Percentiles rank a stretch among this genome's conserved stretches.
Evolutionary conservation across 1,284 basidiomycete species (phyloP).

Genomic region (Ceratobasidium sp.): DNA sequence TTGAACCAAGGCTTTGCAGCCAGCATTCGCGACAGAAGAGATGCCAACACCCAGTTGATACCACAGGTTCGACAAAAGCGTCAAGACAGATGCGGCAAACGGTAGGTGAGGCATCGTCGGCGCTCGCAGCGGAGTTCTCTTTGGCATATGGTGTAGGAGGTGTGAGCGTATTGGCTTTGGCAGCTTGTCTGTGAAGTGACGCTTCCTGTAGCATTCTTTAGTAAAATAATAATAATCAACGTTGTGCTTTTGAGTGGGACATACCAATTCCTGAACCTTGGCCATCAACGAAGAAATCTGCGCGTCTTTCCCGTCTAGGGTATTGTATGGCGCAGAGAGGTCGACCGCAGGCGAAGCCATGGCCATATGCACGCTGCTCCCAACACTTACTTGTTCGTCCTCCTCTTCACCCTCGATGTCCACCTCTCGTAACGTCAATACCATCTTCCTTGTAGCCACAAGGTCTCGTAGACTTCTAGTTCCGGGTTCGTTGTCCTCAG

Average conservation of each 20-base stretch:
- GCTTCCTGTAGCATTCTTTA: slow-evolving; percentile 58
- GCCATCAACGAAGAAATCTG: slow-evolving; percentile 67
- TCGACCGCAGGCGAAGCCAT: not conserved
- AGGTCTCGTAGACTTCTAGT: slow-evolving; percentile 17
- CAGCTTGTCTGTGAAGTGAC: slow-evolving; percentile 45
- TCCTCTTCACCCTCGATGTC: slow-evolving; percentile 48
- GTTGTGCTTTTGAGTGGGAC: slow-evolving; percentile 48
- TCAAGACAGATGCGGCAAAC: slow-evolving; percentile 81
- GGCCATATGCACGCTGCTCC: slow-evolving; percentile 5
- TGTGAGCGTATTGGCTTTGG: slow-evolving; percentile 4
- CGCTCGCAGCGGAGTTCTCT: not conserved
- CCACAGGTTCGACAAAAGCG: slow-evolving; percentile 76
- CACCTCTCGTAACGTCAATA: slow-evolving; percentile 17
- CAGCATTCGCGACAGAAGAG: slow-evolving; percentile 82
- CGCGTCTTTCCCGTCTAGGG: slow-evolving; percentile 60
- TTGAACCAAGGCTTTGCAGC: slow-evolving; percentile 80
- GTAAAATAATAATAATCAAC: slow-evolving; percentile 33
- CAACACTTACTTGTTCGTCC: slow-evolving; percentile 42
- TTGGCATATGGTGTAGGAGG: not conserved
- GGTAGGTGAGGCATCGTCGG: slow-evolving; percentile 51
- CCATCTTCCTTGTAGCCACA: slow-evolving; percentile 23
- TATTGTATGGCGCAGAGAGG: slow-evolving; percentile 37
- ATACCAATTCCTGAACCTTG: slow-evolving; percentile 68
- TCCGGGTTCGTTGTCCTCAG: not conserved
- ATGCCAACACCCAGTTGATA: slow-evolving; percentile 87